Evolutionary conservation across 306 rosid genomes (phyloP).

Genomic region (Fragaria iinumae): DNA sequence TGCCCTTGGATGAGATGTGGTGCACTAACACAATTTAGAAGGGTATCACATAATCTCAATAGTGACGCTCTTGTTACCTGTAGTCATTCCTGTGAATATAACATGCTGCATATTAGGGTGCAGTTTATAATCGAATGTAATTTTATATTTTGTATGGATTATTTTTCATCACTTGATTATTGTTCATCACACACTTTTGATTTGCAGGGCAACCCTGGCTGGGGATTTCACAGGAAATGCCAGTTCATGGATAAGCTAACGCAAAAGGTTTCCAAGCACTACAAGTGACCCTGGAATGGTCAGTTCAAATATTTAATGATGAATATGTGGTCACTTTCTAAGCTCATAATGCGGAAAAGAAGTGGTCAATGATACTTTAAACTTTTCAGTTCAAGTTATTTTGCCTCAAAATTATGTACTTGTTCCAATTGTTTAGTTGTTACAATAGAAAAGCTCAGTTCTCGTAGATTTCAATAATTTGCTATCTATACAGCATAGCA

Average conservation of each 20-base stretch:
- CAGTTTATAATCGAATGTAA: neutral
- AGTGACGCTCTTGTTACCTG: neutral
- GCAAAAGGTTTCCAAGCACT: conserved; percentile 58
- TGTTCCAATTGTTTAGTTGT: neutral
- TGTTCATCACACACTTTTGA: neutral
- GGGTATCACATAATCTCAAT: neutral
- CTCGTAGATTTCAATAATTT: conserved; percentile 3
- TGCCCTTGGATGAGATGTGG: neutral
- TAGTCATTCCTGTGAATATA: neutral
- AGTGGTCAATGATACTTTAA: neutral
- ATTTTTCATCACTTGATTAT: neutral
- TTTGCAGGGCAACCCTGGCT: conserved; percentile 90
- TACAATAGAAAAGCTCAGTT: neutral
- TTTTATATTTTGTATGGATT: neutral
- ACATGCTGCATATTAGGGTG: neutral
- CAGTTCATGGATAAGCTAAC: conserved; percentile 88
- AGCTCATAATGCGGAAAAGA: neutral
- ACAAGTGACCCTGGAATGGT: conserved; percentile 39
- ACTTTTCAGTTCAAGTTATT: neutral
- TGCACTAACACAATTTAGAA: neutral
- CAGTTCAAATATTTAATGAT: neutral
- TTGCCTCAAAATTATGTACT: neutral
- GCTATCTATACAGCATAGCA: neutral
- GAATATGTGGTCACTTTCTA: neutral
- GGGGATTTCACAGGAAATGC: conserved; percentile 90